phyloP scores from a whole-genome alignment of 495 filamentous ascomycete species.

The Bacidia gigantensis region DNA sequence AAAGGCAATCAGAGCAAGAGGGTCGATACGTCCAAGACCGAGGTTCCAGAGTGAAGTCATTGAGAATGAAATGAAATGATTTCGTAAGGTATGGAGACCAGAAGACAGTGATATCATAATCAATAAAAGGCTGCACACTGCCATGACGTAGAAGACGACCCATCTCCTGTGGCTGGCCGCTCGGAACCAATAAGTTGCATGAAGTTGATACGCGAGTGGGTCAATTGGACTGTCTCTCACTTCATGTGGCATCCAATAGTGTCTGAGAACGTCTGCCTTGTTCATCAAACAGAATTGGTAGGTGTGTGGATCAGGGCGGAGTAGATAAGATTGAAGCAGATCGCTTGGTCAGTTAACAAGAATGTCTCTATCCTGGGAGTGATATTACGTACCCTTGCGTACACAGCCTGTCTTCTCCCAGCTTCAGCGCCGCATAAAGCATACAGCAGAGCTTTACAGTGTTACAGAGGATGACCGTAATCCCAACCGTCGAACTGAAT shows the following conservation, averaged over 20 bases:
- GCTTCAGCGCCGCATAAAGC: conserved; percentile 18
- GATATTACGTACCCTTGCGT: conserved; percentile 23
- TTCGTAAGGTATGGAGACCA: background rate
- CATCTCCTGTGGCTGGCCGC: background rate
- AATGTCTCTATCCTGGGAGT: conserved; percentile 7
- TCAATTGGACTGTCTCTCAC: background rate
- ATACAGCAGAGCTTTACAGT: conserved; percentile 28
- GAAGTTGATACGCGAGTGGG: background rate
- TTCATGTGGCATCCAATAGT: background rate
- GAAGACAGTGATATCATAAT: background rate
- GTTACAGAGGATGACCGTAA: conserved; percentile 29
- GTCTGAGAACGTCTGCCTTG: background rate
- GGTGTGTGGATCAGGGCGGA: background rate
- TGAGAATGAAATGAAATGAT: background rate
- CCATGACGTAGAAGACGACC: background rate
- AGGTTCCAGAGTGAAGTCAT: conserved; percentile 12
- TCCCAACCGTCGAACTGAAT: conserved; percentile 28
- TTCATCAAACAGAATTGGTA: background rate
- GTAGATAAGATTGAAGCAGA: conserved; percentile 6
- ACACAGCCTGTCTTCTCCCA: conserved; percentile 26
- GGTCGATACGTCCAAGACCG: conserved; percentile 23
- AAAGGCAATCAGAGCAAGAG: conserved; percentile 15
- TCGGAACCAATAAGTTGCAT: background rate
- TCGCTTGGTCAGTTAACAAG: conserved; percentile 11
- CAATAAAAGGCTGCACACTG: background rate